Base-by-base conservation (phyloP, 352 stramenopile genomes). In the Phytophthora quininea region DNA sequence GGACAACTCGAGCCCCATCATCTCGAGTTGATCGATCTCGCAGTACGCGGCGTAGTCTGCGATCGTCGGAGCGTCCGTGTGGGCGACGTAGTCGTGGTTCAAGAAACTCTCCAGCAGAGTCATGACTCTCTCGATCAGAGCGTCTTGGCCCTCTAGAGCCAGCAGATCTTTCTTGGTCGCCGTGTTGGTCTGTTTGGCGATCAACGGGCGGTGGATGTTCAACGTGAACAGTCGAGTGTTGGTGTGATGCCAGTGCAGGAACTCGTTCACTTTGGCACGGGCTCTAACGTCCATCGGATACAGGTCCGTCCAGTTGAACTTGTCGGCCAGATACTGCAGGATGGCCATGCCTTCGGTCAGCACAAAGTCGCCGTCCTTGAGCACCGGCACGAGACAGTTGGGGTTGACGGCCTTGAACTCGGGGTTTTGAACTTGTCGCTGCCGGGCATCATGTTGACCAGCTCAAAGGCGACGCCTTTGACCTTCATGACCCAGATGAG, bases 331-430 rank as follows among this genome's bases (percentile, higher is more conserved):
- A n/a, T n/a, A n/a, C n/a, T n/a, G n/a, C n/a, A n/a, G n/a, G n/a
- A n/a, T n/a, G 50, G 71, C 71, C 27, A 62, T 71, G 52, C 67
- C 65, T 51, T 82, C 71, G 45, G 66, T 78, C 2, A 83, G 58
- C 48, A 60, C 24, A 33, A 83, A 83, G 53, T 80, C 69, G 45
- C 46, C 74, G 57, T 82, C 71, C 40, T 74, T 49, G 30, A 82
- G 24, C 37, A 77, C 71, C 0, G 75, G 75, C 15, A 83, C 55
- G 29, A 71, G 51, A 3, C 69, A 66, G 43, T 84, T 88, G 15
- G 82, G 82, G 61, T 89, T 89, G 33, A 86, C 58, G 11, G 66
- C 63, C 30, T 76, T 65, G 61, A 90, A 90, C 58, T 85, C 80
- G 27, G 73, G 51, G 76, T 82, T 55, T 76, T 78, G 70, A 76